A percentile compares a stretch with the other conserved stretches of the same genome.
Conservation (phyloP, 2,329 filamentous ascomycete species). For the Clonostachys solani region DNA sequence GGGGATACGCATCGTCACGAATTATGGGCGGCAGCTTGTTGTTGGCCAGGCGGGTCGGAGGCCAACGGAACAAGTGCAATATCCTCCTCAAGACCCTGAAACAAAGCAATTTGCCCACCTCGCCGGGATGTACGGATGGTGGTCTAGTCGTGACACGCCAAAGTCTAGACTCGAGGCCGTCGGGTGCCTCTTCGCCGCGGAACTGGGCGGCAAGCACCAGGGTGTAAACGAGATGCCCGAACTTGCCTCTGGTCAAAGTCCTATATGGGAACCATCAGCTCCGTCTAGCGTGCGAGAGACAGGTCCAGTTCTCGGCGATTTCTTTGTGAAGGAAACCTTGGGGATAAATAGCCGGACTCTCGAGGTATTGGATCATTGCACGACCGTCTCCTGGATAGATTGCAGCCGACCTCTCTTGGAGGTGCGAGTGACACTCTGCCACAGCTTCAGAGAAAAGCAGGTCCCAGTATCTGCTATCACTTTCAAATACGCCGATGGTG, state of each 20-base stretch:
- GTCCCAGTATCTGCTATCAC: background rate
- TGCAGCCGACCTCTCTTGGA: background rate
- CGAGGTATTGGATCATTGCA: background rate
- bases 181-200: background rate
- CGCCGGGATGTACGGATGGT: background rate
- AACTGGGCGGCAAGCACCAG: background rate
- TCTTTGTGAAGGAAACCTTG: too few relatives aligned
- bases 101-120: background rate
- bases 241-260: too few relatives aligned
- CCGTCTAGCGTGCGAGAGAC: too few relatives aligned
- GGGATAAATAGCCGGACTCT: background rate
- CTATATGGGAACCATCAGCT: too few relatives aligned
- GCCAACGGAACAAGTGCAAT: too few relatives aligned
- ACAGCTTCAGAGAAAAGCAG: background rate
- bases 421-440: background rate
- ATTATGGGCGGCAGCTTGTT: background rate
- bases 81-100: background rate
- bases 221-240: too few relatives aligned
- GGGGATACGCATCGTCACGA: background rate
- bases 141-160: background rate
- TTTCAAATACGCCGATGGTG: background rate
- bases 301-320: too few relatives aligned
- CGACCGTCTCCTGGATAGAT: background rate
- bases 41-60: background rate
- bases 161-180: background rate